A percentile compares a stretch with the other conserved stretches of the same genome.
These are phyloP conservation scores for Termitomyces sp. DNA, from an alignment of 768 basidiomycete species.

Conservation along the genomic window DNA sequence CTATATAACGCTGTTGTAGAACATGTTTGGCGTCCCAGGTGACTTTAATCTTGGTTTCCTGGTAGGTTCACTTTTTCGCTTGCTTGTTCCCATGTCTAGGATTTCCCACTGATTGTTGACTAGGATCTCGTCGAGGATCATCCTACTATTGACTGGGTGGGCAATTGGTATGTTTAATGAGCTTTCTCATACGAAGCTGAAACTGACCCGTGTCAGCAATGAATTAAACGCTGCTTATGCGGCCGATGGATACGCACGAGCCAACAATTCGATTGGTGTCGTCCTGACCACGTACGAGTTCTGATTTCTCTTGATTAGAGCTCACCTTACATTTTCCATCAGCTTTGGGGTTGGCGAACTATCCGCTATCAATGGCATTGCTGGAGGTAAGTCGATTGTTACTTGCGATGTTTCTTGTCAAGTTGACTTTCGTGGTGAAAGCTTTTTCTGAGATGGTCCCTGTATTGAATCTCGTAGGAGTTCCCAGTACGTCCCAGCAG, in stretches of 20 bases:
- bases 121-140: slow-evolving; percentile 1
- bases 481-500: background rate
- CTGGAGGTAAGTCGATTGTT: background rate
- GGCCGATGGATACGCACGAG: slow-evolving; percentile 2
- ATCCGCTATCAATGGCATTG: background rate
- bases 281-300: background rate
- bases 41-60: background rate
- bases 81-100: background rate
- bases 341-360: background rate
- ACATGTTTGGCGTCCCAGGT: slow-evolving; percentile 1
- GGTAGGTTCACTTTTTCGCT: background rate
- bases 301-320: background rate
- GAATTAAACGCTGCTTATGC: background rate
- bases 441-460: slow-evolving; percentile 3
- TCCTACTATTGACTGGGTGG: background rate
- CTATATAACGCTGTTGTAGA: background rate
- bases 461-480: background rate
- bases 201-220: background rate
- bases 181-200: background rate
- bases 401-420: background rate
- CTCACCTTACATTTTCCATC: background rate
- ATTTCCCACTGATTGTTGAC: background rate
- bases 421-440: background rate
- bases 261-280: background rate
- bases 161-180: background rate